Percentiles rank a stretch among this genome's conserved stretches.
These are phyloP conservation scores for Pisolithus thermaeus DNA, from an alignment of 1,284 basidiomycete genomes.

Conservation along the genomic window DNA sequence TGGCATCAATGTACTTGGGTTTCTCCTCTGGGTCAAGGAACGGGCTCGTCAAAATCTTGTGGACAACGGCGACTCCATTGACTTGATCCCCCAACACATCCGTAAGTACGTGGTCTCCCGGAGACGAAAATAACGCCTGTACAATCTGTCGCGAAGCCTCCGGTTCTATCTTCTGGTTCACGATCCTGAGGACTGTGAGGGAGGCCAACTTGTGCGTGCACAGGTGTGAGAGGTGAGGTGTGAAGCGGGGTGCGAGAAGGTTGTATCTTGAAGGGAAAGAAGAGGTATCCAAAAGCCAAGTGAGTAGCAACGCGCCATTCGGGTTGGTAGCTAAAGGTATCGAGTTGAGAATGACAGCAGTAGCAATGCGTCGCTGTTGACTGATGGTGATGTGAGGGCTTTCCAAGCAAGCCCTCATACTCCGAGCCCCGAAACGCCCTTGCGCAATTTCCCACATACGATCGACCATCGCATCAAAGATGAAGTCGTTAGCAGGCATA, in stretches of 20 bases:
- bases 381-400: slow-evolving; percentile 78
- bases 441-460: slow-evolving; percentile 98
- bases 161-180: slow-evolving; percentile 88
- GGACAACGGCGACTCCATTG: slow-evolving; percentile 90
- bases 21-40: slow-evolving; percentile 74
- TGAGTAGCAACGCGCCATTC: slow-evolving; percentile 91
- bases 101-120: slow-evolving; percentile 82
- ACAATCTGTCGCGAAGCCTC: slow-evolving; percentile 79
- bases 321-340: slow-evolving; percentile 97
- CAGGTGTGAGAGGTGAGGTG: slow-evolving; percentile 91
- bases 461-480: slow-evolving; percentile 97
- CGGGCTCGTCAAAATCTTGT: slow-evolving; percentile 86
- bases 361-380: slow-evolving; percentile 92
- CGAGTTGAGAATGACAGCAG: slow-evolving; percentile 93
- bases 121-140: slow-evolving; percentile 80
- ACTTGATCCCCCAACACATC: slow-evolving; percentile 94
- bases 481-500: slow-evolving; percentile 85
- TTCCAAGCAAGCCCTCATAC: slow-evolving; percentile 96
- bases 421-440: slow-evolving; percentile 94
- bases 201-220: slow-evolving; percentile 98
- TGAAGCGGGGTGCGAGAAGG: slow-evolving; percentile 90
- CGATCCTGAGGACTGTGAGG: slow-evolving; percentile 86
- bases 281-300: slow-evolving; percentile 95
- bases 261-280: slow-evolving; percentile 90
- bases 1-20: slow-evolving; percentile 71